Base-by-base conservation (phyloP, 1,284 basidiomycete species). In the Ganoderma multipileum region DNA sequence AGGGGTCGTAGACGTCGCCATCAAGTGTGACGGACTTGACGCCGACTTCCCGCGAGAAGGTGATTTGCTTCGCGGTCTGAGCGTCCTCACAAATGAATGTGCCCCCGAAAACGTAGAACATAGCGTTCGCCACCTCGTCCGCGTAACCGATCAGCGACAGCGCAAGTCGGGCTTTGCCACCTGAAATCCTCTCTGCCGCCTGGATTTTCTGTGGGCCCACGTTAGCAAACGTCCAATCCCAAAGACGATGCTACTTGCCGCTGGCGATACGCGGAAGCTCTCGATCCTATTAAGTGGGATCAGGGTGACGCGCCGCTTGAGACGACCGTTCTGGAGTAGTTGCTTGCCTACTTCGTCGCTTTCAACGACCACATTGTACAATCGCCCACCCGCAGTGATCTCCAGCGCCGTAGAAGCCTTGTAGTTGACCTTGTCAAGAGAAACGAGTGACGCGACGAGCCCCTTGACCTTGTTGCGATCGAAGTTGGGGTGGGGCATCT, bases 1-100 rank as follows among this genome's bases (percentile, higher is more conserved):
- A 94, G 0, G 98, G 97, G 75, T 99, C 97, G 80, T 99, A 99
- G 8, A 98, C 91, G 76, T 99, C 98, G 20, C 98, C 98, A 33
- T 96, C 92, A 23, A 97, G 85, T 1, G 98, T 99, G 63, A 99
- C 96, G 14, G 94, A 96, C 68, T 92, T 92, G 70, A 93, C 89
- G 18, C 86, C 87, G 20, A 93, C 87, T 33, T 91, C 86, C 8
- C 81, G 83, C 30, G 85, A 81, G 83, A 98, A 99, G 0, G 98
- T 98, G 52, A 98, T 94, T 0, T 85, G 83, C 78, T 97, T 95
- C 9, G 98, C 98, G 0, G 96, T 89, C 38, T 92, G 91, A 3
- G 96, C 90, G 77, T 98, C 96, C 57, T 92, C 90, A 79, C 97
- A 99, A 77, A 99, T 91, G 71, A 99, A 87, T 1, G 95, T 96